Percentiles rank a stretch among this genome's conserved stretches.
These are phyloP conservation scores for Jamesozyma piceae DNA, from an alignment of 805 yeast species.

Conservation along the genomic window DNA sequence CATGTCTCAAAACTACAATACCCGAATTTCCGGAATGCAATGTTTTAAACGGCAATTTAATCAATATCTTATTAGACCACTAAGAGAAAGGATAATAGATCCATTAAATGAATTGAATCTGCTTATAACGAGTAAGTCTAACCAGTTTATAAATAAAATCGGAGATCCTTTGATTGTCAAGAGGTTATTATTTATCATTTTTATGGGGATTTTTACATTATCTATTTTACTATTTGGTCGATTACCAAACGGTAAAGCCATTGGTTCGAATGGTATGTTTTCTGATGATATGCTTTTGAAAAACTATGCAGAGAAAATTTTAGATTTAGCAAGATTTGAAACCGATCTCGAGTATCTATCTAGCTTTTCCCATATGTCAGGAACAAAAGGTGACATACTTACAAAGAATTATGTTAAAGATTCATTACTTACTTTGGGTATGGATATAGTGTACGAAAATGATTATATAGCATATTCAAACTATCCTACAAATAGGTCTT, in stretches of 20 bases:
- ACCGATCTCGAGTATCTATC: constrained; percentile 61
- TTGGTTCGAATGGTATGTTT: constrained; percentile 39
- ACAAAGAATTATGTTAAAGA: constrained; percentile 57
- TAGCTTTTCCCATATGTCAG: constrained; percentile 73
- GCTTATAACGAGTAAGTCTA: constrained; percentile 32
- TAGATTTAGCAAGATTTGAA: constrained; percentile 50
- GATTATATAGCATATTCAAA: constrained; percentile 50
- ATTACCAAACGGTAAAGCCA: constrained; percentile 34
- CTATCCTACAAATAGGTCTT: constrained; percentile 42
- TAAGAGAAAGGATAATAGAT: constrained; percentile 19
- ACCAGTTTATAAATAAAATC: constrained; percentile 45
- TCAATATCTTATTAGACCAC: constrained; percentile 4
- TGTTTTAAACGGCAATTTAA: constrained; percentile 14
- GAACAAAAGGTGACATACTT: constrained; percentile 75
- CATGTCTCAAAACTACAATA: background rate
- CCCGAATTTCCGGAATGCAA: constrained; percentile 2
- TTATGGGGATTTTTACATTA: constrained; percentile 47
- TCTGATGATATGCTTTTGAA: constrained; percentile 46
- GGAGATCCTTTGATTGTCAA: constrained; percentile 80
- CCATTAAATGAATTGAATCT: constrained; percentile 28
- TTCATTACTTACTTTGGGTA: constrained; percentile 45
- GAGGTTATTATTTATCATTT: constrained; percentile 56
- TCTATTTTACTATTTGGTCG: constrained; percentile 45
- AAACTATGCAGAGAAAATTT: constrained; percentile 36
- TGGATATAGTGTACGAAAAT: constrained; percentile 31